Conservation (phyloP, 108 stramenopile genomes). For the Stephanodiscus minutulus region DNA sequence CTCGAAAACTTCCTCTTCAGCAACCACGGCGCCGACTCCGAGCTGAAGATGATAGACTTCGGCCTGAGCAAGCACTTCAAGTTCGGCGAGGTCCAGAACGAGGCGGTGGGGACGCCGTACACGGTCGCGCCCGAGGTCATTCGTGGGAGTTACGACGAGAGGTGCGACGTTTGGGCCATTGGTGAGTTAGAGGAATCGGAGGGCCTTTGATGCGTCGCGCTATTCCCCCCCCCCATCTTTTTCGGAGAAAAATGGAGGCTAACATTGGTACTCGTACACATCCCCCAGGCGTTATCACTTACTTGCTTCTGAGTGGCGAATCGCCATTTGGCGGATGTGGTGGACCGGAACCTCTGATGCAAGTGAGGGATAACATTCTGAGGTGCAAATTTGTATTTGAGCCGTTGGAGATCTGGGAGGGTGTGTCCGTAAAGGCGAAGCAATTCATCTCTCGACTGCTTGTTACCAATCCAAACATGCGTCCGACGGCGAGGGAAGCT, state of each 20-base stretch:
- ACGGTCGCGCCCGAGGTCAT: conserved; percentile 92
- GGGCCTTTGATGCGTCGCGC: not conserved
- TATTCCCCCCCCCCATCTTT: too few relatives aligned
- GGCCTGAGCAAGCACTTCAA: conserved; percentile 87
- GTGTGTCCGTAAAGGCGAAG: conserved; percentile 70
- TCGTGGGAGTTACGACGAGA: conserved; percentile 75
- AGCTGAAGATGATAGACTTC: conserved; percentile 89
- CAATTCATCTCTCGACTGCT: conserved; percentile 69
- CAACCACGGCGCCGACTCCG: conserved; percentile 44
- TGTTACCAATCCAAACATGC: conserved; percentile 57
- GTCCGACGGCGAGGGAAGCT: conserved; percentile 73
- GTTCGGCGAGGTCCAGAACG: conserved; percentile 67
- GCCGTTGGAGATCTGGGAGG: conserved; percentile 74
- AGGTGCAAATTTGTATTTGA: conserved; percentile 59
- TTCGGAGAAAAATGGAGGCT: conserved; percentile 4
- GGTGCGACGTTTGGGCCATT: conserved; percentile 77
- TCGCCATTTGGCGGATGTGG: conserved; percentile 88
- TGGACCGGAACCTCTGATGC: conserved; percentile 60
- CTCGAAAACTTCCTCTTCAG: conserved; percentile 71
- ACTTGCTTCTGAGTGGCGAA: conserved; percentile 81
- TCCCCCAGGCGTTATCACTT: conserved; percentile 86
- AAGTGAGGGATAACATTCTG: conserved; percentile 65
- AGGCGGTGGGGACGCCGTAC: conserved; percentile 88
- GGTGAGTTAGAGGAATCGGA: conserved; percentile 17
- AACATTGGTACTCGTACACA: not conserved